phyloP scores from a whole-genome alignment of 805 yeast species.

The Wickerhamomyces strasburgensis region DNA sequence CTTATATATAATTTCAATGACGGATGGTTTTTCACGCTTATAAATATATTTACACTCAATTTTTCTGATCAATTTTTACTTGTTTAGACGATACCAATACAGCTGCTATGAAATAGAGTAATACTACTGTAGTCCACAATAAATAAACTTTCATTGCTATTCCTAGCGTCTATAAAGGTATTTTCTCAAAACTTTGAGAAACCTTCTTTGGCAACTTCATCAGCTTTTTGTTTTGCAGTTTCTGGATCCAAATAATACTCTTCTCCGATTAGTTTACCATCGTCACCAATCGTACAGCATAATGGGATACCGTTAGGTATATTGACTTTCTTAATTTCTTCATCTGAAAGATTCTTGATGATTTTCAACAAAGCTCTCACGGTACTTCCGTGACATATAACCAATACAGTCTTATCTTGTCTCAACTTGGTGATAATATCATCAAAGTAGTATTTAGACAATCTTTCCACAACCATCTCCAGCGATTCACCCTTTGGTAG shows the following conservation, averaged over 20 bases:
- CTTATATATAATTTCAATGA: neutral
- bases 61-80: neutral
- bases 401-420: conserved; percentile 51
- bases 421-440: conserved; percentile 47
- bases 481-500: conserved; percentile 73
- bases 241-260: conserved; percentile 77
- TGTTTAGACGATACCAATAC: neutral
- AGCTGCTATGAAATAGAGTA: neutral
- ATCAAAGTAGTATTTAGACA: conserved; percentile 53
- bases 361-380: conserved; percentile 71
- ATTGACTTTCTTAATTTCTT: conserved; percentile 66
- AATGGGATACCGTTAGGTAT: conserved; percentile 84
- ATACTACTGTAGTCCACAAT: too few relatives aligned
- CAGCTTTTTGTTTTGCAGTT: conserved; percentile 73
- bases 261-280: conserved; percentile 43
- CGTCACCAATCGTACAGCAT: conserved; percentile 55
- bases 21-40: neutral
- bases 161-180: too few relatives aligned
- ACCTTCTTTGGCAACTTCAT: conserved; percentile 76
- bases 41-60: neutral
- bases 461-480: conserved; percentile 62
- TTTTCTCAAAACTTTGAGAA: conserved; percentile 21
- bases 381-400: conserved; percentile 81
- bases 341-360: conserved; percentile 59
- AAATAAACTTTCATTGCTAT: too few relatives aligned